Evolutionary conservation across 169 alveolate species (phyloP), one percentile per base, ranked within the genome.

Genomic region (Cryptosporidium sp.): DNA sequence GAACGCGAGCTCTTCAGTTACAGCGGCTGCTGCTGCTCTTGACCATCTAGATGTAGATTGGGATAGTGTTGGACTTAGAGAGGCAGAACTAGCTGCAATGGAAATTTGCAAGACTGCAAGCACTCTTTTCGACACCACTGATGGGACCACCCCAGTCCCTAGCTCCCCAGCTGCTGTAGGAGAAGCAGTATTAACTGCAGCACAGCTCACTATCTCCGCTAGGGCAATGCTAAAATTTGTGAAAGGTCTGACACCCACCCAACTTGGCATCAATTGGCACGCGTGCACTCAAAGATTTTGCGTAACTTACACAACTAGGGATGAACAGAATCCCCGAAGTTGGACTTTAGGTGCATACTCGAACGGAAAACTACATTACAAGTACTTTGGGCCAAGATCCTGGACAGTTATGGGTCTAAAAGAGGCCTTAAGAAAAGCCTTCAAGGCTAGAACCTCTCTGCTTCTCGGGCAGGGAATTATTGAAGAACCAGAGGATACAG

Each of bases 321-420:
- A 80, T 58, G 89, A 80, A 42, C 89, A 80, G 39, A 80, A 80
- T 42, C 89, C 89, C 12, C 56, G 75, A 10, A 80, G 89, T 23
- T 80, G 89, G 89, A 80, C 89, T 42, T 48, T 80, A 14, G 89
- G 89, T 61, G 89, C 89, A 16, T 80, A 80, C 60, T 80, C 89
- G 3, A 80, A 80, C 33, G 89, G 89, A 14, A 80, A 80, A 29
- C 75, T 80, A 18, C 89, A 80, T 23, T 80, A 80, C 31, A 80
- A 80, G 67, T 80, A 80, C 65, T 80, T 80, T 29, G 89, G 89
- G 33, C 89, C 89, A 12, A 80, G 89, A 42, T 80, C 89, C 35
- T 80, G 89, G 89, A 80, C 89, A 42, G 65, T 80, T 8, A 62
- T 80, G 89, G 89, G 89, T 10, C 21, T 80, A 16, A 80, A 80